These are phyloP conservation scores for Brettanomyces custersianus DNA, from an alignment of 805 yeast genomes.

Conservation along the genomic window DNA sequence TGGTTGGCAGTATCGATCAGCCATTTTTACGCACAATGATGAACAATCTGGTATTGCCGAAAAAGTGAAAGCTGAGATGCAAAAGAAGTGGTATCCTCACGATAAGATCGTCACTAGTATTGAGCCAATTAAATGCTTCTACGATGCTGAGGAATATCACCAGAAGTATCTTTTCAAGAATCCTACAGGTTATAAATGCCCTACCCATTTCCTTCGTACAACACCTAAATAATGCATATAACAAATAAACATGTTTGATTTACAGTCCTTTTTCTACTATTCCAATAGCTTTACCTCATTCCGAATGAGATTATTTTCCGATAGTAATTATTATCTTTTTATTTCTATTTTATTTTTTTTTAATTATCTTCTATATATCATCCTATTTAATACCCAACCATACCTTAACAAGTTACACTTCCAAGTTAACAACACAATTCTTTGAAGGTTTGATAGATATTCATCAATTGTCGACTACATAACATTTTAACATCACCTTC, in stretches of 20 bases:
- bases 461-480: too few species aligned
- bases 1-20: slow-evolving; percentile 90
- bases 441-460: not conserved
- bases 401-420: too few species aligned
- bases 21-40: slow-evolving; percentile 52
- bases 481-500: too few species aligned
- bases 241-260: not conserved
- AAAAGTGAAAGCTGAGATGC: slow-evolving; percentile 42
- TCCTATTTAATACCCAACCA: too few species aligned
- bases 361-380: too few species aligned
- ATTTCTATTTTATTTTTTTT: too few species aligned
- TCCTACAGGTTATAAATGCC: slow-evolving; percentile 85
- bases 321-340: too few species aligned
- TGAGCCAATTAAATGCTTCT: slow-evolving; percentile 59
- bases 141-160: slow-evolving; percentile 95
- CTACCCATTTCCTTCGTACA: slow-evolving; percentile 75
- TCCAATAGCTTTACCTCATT: too few species aligned
- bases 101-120: slow-evolving; percentile 62
- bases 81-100: slow-evolving; percentile 67
- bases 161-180: slow-evolving; percentile 73
- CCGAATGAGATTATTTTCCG: too few species aligned
- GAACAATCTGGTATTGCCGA: slow-evolving; percentile 37
- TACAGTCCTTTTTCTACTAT: not conserved
- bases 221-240: slow-evolving; percentile 37
- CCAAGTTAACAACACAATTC: not conserved